A percentile compares a stretch with the other conserved stretches of the same genome.
These are phyloP conservation scores for Xylariales sp. DNA, from an alignment of 2,329 filamentous ascomycete genomes.

Conservation along the genomic window DNA sequence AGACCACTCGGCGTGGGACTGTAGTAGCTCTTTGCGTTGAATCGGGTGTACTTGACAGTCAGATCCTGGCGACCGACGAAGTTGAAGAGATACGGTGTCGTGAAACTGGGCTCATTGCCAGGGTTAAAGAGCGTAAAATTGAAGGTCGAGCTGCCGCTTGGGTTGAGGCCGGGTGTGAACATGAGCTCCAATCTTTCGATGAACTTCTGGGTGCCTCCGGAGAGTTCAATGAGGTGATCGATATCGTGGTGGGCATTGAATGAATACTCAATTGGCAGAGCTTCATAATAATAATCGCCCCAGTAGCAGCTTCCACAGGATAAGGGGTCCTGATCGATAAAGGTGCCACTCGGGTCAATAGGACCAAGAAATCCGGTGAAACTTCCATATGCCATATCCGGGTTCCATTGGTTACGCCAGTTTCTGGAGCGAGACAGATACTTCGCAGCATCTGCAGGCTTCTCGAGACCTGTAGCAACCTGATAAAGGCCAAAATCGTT, in stretches of 20 bases:
- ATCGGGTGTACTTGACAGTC: slow-evolving; percentile 53
- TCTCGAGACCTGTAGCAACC: slow-evolving; percentile 55
- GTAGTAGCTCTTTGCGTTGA: slow-evolving; percentile 57
- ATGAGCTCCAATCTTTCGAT: slow-evolving; percentile 55
- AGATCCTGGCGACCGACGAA: slow-evolving; percentile 60
- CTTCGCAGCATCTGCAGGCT: slow-evolving; percentile 44
- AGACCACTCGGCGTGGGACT: slow-evolving; percentile 49
- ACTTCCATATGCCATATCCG: slow-evolving; percentile 48
- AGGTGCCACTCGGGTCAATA: slow-evolving; percentile 44
- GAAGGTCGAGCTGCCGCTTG: slow-evolving; percentile 35
- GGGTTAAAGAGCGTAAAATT: slow-evolving; percentile 60
- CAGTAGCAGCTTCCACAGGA: slow-evolving; percentile 63
- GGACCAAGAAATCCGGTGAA: slow-evolving; percentile 66
- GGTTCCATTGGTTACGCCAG: slow-evolving; percentile 71
- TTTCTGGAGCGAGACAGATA: slow-evolving; percentile 61
- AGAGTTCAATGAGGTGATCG: slow-evolving; percentile 44
- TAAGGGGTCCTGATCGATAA: slow-evolving; percentile 51
- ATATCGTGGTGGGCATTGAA: slow-evolving; percentile 68
- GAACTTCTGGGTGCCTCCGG: slow-evolving; percentile 53
- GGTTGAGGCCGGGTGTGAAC: slow-evolving; percentile 46
- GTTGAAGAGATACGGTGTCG: slow-evolving; percentile 64
- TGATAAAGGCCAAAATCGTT: slow-evolving; percentile 67
- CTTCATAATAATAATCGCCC: slow-evolving; percentile 58
- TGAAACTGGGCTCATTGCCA: slow-evolving; percentile 65
- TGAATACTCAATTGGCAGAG: slow-evolving; percentile 59